Evolutionary conservation across 345 rosid species (phyloP), one percentile per base, ranked within the genome.

Genomic region (Eutrema heterophyllum): DNA sequence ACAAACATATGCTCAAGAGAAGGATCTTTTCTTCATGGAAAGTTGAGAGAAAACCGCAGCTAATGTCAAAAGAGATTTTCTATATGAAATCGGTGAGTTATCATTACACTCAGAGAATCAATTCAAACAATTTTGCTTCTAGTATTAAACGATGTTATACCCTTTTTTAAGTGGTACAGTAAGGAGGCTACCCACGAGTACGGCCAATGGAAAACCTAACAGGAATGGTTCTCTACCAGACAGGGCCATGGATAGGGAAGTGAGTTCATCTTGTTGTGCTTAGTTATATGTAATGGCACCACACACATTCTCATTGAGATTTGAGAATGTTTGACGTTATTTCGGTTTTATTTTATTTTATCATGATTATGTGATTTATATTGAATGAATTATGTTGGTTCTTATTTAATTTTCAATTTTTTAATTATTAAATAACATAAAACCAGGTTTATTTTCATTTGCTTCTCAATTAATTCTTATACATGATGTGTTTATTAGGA

Each of bases 31-130:
- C 89, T 93, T 91, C 75, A 85, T 87, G 91, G 98, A 93, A 82
- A 91, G 96, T 45, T 93, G 97, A 27, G 98, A 97, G 7, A 93
- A 93, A 82, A 89, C 96, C 30, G 97, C 98, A 11, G 29, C 83
- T 43, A 93, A 93, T 67, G 98, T 93, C 44, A 93, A 93, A 93
- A 72, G 97, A 89, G 50, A 80, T 91, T 61, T 93, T 93, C 72
- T 81, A 87, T 54, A 18, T 18, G 98, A 93, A 83, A 91, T 93
- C 72, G 98, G 98, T 91, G 9, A 55, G 61, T 9, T 45, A 38
- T 50, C 33, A 9, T 46, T 50, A 38, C 36, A 46, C 27, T 55
- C 53, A 18, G 26, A 29, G 56, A 3, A 49, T 3, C 15, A 59
- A 30, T 54, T 51, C 50, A 45, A 16, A 21, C 63, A 26, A 8